Base-by-base conservation (phyloP, 805 yeast genomes). In the Dipodascopsis uninucleata region DNA sequence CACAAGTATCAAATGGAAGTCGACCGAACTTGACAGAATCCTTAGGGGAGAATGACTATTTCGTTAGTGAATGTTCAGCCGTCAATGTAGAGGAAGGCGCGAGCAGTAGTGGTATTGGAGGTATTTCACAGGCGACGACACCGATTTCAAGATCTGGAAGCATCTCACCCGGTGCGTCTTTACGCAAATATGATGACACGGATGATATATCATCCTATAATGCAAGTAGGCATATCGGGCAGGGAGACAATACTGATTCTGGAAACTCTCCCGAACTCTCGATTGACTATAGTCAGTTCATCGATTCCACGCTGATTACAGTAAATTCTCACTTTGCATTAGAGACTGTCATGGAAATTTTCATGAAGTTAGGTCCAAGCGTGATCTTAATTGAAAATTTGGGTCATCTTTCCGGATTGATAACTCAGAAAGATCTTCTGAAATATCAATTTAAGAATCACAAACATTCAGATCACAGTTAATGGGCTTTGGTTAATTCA, bases 351-450 rank as follows among this genome's bases (percentile, higher is more conserved):
- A 65, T 81, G 47, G 82, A 82, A 28, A 65, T 87, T 20, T 90
- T 93, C 61, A 74, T 77, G 47, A 80, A 82, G 53, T 60, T 88
- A 23, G 96, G 97, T 0, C 95, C 96, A 6, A 70, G 84, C 34
- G 74, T 80, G 23, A 71, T 93, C 1, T 70, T 82, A 32, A 81
- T 85, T 1, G 82, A 81, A 43, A 71, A 77, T 7, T 64, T 72
- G 24, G 93, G 89, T 1, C 50, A 60, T 2, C 59, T 86, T 14
- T 42, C 55, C 12, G 98, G 98, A 0, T 59, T 86, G n/a, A 67
- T 94, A 1, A 86, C 96, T 0, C 73, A 89, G 45, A 93, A 93
- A 58, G 97, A 89, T 59, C 70, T 90, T 14, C 64, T 89, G 40
- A 71, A 81, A 49, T 86, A 57, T 44, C 62, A 59, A 32, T 51